phyloP scores from a whole-genome alignment of 176 grass and related monocot genomes.

The Eleusine indica region DNA sequence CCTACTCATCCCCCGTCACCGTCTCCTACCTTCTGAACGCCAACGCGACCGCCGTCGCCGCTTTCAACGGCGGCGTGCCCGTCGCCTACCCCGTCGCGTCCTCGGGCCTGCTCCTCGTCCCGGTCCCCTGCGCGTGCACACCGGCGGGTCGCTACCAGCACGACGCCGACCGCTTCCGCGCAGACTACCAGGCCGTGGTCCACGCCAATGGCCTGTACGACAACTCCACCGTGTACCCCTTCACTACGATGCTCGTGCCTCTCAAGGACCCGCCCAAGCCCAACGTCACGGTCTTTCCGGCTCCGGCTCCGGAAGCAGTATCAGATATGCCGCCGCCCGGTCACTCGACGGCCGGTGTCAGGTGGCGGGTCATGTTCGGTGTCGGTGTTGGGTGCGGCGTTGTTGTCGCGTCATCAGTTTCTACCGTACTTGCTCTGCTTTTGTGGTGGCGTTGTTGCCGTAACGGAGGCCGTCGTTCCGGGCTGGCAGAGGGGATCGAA shows the following conservation, averaged over 20 bases:
- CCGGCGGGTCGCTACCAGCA: slow-evolving; percentile 56
- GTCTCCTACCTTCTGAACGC: slow-evolving; percentile 30
- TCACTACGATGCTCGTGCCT: slow-evolving; percentile 59
- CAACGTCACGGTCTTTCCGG: not conserved
- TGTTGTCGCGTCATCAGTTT: slow-evolving; percentile 4
- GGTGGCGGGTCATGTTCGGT: slow-evolving; percentile 43
- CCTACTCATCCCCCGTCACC: slow-evolving; percentile 50
- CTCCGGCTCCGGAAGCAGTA: not conserved
- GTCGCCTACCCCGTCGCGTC: slow-evolving; percentile 44
- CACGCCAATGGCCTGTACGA: slow-evolving; percentile 53
- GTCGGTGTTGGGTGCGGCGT: slow-evolving; percentile 47
- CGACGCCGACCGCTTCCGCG: slow-evolving; percentile 48
- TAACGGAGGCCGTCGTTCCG: no score
- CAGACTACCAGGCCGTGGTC: slow-evolving; percentile 32
- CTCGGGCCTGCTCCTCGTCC: slow-evolving; percentile 50
- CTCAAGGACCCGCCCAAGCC: slow-evolving; percentile 46
- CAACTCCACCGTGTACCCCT: slow-evolving; percentile 44
- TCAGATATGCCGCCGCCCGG: not conserved
- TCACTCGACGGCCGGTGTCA: not conserved
- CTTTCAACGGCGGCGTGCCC: not conserved
- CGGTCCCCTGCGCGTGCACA: slow-evolving; percentile 53
- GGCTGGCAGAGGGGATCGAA: not conserved
- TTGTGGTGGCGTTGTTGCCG: slow-evolving; percentile 17
- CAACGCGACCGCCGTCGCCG: no score
- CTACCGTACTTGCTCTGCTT: slow-evolving; percentile 3